Evolutionary conservation across 148 eudicot species (phyloP), one percentile per base, ranked within the genome.

Genomic region (Silene latifolia): DNA sequence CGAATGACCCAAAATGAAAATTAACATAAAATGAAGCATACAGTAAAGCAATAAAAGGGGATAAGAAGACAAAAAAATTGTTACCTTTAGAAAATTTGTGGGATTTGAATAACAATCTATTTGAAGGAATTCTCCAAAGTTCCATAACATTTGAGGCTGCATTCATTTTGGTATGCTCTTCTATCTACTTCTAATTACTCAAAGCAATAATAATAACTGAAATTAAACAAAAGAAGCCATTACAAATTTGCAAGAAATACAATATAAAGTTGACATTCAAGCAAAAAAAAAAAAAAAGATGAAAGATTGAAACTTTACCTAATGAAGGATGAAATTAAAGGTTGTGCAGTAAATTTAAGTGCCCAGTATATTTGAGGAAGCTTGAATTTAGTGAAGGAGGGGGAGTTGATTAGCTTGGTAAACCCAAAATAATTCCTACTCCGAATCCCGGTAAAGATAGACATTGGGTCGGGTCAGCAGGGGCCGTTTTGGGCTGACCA

Each of bases 81-180:
- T 47, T 73, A 87, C 93, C 87, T 81, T 76, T 80, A 56, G 82
- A 63, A 62, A 86, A 72, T 11, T 75, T 86, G 82, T 85, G 71
- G 64, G 81, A 78, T 71, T 74, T 48, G 81, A 80, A 85, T 3
- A 86, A 58, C 0, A 84, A 48, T 19, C 81, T 84, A 75, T 87
- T 81, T 0, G 88, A 83, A 57, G 97, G 86, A 78, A 85, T 74
- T 57, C 87, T 86, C 86, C 88, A 86, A 77, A 91, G 78, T 51
- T 89, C 89, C 47, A 76, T 54, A 20, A 87, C 77, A 76, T 78
- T 72, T 15, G 83, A 76, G 19, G 78, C 79, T 68, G 78, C 87
- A 47, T 73, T 76, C 85, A 85, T 88, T 63, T 17, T 20, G 20
- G 56, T 7, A 23, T 25, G 18, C n/a, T 29, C 17, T 47, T 27